These are phyloP conservation scores for Amphicarpaea edgeworthii DNA, from an alignment of 306 rosid genomes.

Conservation along the genomic window DNA sequence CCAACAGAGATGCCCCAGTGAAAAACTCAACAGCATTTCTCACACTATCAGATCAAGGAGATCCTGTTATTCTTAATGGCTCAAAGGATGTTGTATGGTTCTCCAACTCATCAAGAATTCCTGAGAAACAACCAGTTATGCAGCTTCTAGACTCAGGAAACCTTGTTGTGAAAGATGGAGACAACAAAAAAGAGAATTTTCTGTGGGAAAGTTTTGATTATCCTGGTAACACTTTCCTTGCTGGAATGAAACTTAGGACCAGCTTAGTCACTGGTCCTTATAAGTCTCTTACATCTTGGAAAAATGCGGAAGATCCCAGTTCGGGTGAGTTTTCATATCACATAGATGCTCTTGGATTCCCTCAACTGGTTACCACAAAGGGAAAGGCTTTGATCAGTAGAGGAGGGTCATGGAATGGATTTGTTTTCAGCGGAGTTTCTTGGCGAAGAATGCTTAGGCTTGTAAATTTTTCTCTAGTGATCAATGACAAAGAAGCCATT, in stretches of 20 bases:
- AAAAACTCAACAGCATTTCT: background rate
- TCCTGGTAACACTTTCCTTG: conserved; percentile 32
- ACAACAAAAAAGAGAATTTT: background rate
- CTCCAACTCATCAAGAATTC: conserved; percentile 1
- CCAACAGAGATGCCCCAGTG: conserved; percentile 18
- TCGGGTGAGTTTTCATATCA: conserved; percentile 30
- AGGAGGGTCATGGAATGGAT: conserved; percentile 18
- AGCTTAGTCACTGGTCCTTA: background rate
- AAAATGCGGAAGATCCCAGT: background rate
- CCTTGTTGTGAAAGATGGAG: conserved; percentile 28
- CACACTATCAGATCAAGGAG: conserved; percentile 10
- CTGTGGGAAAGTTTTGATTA: conserved; percentile 27
- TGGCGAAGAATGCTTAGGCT: background rate
- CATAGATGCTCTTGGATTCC: conserved; percentile 21
- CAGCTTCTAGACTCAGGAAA: conserved; percentile 24
- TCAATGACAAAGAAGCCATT: background rate
- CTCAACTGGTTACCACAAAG: conserved; percentile 29
- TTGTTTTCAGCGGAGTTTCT: conserved; percentile 1
- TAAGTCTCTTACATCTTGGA: conserved; percentile 15
- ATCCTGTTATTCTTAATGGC: conserved; percentile 20
- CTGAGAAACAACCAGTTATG: conserved; percentile 12
- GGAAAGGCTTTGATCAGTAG: background rate
- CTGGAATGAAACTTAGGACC: conserved; percentile 24
- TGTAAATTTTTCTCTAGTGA: background rate
- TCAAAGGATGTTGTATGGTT: background rate